These are phyloP conservation scores for Leishmania tropica DNA, from an alignment of 208 protist genomes.

Conservation along the genomic window DNA sequence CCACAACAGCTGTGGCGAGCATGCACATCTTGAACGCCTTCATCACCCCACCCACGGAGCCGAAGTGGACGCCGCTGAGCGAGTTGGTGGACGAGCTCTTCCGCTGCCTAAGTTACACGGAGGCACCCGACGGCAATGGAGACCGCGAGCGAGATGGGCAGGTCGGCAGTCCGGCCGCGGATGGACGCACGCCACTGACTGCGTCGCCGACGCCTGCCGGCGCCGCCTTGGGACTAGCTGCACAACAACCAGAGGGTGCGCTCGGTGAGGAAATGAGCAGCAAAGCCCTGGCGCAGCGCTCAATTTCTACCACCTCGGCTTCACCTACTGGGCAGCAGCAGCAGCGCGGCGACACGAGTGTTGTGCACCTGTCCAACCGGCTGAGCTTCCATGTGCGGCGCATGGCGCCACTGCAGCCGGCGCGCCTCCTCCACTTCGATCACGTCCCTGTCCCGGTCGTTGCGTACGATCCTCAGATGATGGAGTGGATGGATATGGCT, in stretches of 20 bases:
- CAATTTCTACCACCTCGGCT: neutral
- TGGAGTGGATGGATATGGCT: constrained; percentile 72
- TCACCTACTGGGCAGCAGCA: neutral
- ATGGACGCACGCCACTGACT: constrained; percentile 7
- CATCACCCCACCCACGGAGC: constrained; percentile 58
- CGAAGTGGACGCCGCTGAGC: constrained; percentile 64
- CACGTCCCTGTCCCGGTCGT: constrained; percentile 65
- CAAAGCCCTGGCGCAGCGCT: neutral
- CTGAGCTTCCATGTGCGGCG: constrained; percentile 60
- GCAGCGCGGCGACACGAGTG: constrained; percentile 29
- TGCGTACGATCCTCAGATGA: constrained; percentile 32
- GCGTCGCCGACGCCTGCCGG: neutral
- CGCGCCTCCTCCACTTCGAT: constrained; percentile 46
- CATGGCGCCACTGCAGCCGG: constrained; percentile 55
- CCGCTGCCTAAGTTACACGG: constrained; percentile 32
- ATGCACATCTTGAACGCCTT: constrained; percentile 63
- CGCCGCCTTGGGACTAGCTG: neutral
- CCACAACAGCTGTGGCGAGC: constrained; percentile 1
- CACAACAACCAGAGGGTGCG: neutral
- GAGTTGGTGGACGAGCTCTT: constrained; percentile 64
- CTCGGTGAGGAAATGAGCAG: neutral
- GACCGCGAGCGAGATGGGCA: neutral
- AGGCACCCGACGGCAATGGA: constrained; percentile 2
- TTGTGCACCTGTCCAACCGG: constrained; percentile 57
- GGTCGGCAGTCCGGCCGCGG: neutral